Evolutionary conservation across 306 rosid genomes (phyloP).

Genomic region (Medicago lupulina): DNA sequence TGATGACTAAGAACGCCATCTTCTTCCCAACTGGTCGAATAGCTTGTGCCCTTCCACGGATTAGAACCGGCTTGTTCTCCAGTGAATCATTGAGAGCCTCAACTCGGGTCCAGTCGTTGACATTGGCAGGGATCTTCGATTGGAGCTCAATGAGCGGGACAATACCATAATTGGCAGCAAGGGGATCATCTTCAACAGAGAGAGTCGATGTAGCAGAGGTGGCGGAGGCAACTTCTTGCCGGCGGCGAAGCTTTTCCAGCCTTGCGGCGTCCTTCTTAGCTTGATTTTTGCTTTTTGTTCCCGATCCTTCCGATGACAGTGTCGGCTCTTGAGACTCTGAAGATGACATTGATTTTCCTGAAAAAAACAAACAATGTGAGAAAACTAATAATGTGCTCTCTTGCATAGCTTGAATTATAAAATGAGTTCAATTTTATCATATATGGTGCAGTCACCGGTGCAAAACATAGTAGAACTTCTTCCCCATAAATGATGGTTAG

Average conservation of each 20-base stretch:
- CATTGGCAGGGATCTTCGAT: constrained; percentile 56
- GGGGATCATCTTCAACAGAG: constrained; percentile 72
- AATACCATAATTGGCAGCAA: constrained; percentile 73
- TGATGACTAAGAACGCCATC: constrained; percentile 78
- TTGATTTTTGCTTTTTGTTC: constrained; percentile 70
- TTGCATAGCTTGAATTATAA: not conserved
- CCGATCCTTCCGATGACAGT: constrained; percentile 37
- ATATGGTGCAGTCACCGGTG: not conserved
- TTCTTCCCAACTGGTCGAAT: constrained; percentile 91
- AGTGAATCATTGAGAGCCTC: constrained; percentile 47
- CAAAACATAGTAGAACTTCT: not conserved
- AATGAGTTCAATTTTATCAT: not conserved
- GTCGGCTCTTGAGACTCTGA: constrained; percentile 46
- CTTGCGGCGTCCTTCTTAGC: constrained; percentile 87
- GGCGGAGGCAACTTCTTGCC: constrained; percentile 56
- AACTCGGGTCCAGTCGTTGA: constrained; percentile 61
- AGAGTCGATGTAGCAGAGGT: constrained; percentile 36
- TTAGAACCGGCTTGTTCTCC: constrained; percentile 52
- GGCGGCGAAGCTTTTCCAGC: constrained; percentile 80
- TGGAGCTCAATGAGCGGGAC: constrained; percentile 69
- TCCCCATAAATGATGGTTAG: not conserved
- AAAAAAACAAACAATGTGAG: not conserved
- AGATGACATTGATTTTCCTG: constrained; percentile 47
- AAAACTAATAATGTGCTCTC: not conserved
- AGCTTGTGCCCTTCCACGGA: constrained; percentile 80